Evolutionary conservation across 2,329 filamentous ascomycete species (phyloP).

Genomic region (Epichloe baconii): DNA sequence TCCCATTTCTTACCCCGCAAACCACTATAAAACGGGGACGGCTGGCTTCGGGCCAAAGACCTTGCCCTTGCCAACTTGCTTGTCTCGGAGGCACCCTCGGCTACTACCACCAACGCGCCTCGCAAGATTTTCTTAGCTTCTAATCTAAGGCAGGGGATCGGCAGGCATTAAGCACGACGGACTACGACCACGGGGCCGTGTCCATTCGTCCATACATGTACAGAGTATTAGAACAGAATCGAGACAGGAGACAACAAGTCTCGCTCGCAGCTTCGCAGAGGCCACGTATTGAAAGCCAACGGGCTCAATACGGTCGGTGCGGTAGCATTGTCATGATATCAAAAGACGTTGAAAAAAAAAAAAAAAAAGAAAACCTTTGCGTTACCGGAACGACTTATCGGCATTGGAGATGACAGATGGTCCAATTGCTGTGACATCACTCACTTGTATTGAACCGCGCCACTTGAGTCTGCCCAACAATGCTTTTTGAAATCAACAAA

Average conservation of each 20-base stretch:
- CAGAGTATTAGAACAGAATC: too few species aligned
- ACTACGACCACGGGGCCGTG: background rate
- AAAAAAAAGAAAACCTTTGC: background rate
- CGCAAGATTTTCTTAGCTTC: background rate
- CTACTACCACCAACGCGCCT: background rate
- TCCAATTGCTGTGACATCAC: background rate
- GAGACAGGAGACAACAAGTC: too few species aligned
- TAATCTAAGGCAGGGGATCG: background rate
- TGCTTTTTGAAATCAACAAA: too few species aligned
- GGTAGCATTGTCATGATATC: too few species aligned
- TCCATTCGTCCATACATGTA: background rate
- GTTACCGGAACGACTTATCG: background rate
- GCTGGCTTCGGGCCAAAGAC: background rate
- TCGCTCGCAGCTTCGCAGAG: too few species aligned
- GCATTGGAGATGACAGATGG: background rate
- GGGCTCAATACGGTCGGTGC: too few species aligned
- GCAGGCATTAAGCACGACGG: background rate
- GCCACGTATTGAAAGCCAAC: too few species aligned
- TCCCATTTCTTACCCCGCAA: slow-evolving; percentile 2
- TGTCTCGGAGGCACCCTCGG: background rate
- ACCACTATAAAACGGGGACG: background rate
- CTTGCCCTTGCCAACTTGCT: background rate
- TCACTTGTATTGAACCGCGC: too few species aligned
- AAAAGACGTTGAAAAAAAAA: too few species aligned
- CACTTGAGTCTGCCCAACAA: too few species aligned